A percentile compares a stretch with the other conserved stretches of the same genome.
Evolutionary conservation across 257 asterid genomes (phyloP).

Genomic region (Ehretia macrophylla): DNA sequence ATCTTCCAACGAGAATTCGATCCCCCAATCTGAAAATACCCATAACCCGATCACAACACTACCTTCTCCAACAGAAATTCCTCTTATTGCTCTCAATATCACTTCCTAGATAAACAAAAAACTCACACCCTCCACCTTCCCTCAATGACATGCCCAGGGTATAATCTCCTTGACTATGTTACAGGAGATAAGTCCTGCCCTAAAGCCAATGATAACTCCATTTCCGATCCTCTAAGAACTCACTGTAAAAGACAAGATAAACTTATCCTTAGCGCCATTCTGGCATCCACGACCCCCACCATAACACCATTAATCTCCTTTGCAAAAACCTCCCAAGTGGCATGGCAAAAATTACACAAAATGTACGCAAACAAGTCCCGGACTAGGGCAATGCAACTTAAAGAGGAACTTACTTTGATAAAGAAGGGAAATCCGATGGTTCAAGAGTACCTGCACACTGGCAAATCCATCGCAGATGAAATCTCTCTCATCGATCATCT

Average conservation of each 20-base stretch:
- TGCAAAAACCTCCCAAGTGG: background rate
- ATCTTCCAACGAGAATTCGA: conserved; percentile 2
- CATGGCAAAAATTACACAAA: conserved; percentile 7
- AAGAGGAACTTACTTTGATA: conserved; percentile 1
- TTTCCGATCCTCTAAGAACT: background rate
- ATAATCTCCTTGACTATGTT: background rate
- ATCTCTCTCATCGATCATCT: conserved; percentile 3
- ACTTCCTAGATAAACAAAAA: background rate
- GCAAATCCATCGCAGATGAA: background rate
- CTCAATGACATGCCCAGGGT: background rate
- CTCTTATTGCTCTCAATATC: conserved; percentile 8
- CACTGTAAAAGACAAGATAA: background rate
- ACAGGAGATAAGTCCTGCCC: background rate
- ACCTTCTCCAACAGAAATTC: background rate
- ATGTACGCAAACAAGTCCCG: background rate
- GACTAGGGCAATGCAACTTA: conserved; percentile 3
- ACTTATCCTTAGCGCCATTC: background rate
- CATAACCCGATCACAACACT: background rate
- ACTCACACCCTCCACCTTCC: conserved; percentile 6
- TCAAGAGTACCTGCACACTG: conserved; percentile 5
- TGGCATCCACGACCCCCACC: background rate
- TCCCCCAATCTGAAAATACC: background rate
- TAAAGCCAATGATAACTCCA: background rate
- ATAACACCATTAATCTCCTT: conserved; percentile 1
- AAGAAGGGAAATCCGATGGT: background rate